Conservation (phyloP, 1,284 basidiomycete genomes). For the Polyporus tsugae region DNA sequence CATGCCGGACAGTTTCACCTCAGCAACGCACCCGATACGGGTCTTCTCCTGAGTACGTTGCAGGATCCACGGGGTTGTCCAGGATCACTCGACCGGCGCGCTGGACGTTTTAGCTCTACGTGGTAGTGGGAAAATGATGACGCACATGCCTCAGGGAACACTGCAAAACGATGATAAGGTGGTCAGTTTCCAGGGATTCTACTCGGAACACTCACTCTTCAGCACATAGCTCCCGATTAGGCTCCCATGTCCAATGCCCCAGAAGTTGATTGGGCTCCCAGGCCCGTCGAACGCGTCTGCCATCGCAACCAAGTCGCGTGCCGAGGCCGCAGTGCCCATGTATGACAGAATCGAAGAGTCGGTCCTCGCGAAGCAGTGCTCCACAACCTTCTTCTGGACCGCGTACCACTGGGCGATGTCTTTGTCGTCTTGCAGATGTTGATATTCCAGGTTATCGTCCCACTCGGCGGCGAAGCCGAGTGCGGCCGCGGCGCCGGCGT, state of each 20-base stretch:
- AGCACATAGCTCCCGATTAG: constrained; percentile 26
- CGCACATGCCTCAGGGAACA: constrained; percentile 23
- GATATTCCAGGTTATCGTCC: neutral
- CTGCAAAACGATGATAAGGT: neutral
- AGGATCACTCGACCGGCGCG: constrained; percentile 23
- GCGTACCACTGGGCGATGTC: constrained; percentile 8
- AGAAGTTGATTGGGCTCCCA: constrained; percentile 25
- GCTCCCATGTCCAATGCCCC: constrained; percentile 21
- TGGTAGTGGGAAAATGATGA: neutral
- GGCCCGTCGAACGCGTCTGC: constrained; percentile 27
- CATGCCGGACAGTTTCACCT: neutral
- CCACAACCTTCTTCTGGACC: constrained; percentile 14
- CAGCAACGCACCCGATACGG: neutral
- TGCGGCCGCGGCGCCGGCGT: neutral
- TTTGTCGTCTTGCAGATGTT: neutral
- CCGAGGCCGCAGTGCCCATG: constrained; percentile 26
- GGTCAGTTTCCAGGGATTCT: neutral
- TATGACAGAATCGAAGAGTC: constrained; percentile 14
- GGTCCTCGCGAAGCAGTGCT: constrained; percentile 8
- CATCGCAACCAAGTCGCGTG: constrained; percentile 26
- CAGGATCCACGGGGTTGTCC: constrained; percentile 18
- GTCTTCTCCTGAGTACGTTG: neutral
- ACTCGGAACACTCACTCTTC: constrained; percentile 17
- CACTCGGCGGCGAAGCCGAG: constrained; percentile 3
- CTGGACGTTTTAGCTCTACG: neutral